These are phyloP conservation scores for Blastocrithidia nonstop DNA, from an alignment of 208 protist genomes.

Conservation along the genomic window DNA sequence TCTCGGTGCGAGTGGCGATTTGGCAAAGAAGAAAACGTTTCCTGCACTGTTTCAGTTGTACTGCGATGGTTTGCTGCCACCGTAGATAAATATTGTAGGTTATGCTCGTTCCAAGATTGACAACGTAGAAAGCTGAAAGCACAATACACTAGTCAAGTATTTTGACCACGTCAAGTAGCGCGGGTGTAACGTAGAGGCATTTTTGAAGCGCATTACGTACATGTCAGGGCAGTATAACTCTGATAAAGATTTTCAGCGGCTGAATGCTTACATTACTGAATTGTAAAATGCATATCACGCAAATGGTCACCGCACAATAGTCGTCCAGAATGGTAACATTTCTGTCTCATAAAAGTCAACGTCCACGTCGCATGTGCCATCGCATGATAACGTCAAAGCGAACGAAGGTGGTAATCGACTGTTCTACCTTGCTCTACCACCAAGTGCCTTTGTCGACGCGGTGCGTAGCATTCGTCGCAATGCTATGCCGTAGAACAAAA, in stretches of 20 bases:
- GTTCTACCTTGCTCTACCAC: constrained; percentile 87
- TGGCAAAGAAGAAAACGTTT: constrained; percentile 89
- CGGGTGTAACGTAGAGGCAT: constrained; percentile 43
- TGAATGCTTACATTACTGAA: constrained; percentile 34
- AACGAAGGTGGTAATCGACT: constrained; percentile 60
- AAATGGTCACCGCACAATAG: no score
- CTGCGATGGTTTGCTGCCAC: constrained; percentile 57
- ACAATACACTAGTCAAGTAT: constrained; percentile 33
- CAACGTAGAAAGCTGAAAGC: constrained; percentile 53
- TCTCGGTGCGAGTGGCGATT: constrained; percentile 82
- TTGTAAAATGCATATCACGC: constrained; percentile 31
- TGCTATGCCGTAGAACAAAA: constrained; percentile 29
- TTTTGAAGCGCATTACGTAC: constrained; percentile 59
- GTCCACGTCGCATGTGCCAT: no score
- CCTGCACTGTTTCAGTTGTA: constrained; percentile 85
- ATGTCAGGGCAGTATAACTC: constrained; percentile 63
- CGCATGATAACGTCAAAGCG: not conserved
- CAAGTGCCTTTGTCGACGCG: constrained; percentile 54
- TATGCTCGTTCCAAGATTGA: constrained; percentile 77
- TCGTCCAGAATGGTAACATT: constrained; percentile 1
- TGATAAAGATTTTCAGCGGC: constrained; percentile 42
- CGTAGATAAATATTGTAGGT: constrained; percentile 62
- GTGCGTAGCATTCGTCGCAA: constrained; percentile 31
- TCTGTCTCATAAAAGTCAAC: no score
- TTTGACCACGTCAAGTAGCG: constrained; percentile 27